A percentile compares a stretch with the other conserved stretches of the same genome.
These are phyloP conservation scores for Cetraspora pellucida DNA, from an alignment of 192 early-diverging fungal species.

Conservation along the genomic window DNA sequence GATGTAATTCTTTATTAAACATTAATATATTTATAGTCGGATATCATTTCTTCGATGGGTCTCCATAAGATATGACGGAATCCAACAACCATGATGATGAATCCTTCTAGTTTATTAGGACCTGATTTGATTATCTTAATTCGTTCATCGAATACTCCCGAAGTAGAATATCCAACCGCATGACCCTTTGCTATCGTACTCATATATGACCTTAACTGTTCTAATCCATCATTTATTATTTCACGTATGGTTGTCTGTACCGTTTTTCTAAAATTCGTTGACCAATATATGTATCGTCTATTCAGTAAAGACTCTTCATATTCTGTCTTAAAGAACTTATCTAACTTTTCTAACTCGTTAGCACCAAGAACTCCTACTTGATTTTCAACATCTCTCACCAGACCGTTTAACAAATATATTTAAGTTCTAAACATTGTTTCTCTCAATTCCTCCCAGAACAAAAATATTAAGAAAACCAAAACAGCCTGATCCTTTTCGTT, in stretches of 20 bases:
- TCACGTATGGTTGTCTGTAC: background rate
- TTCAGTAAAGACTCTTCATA: background rate
- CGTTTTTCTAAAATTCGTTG: background rate
- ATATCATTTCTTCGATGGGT: background rate
- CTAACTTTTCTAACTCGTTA: background rate
- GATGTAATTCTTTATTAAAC: background rate
- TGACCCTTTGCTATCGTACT: background rate
- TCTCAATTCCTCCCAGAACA: background rate
- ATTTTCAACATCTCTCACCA: background rate
- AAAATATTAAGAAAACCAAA: slow-evolving; percentile 39
- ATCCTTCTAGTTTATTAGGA: background rate
- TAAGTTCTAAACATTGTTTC: slow-evolving; percentile 19
- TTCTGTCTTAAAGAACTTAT: background rate
- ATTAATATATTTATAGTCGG: background rate
- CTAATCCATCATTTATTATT: background rate
- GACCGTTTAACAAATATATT: slow-evolving; percentile 7
- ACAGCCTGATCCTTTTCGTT: slow-evolving; percentile 35
- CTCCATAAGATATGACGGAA: background rate
- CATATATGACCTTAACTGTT: background rate
- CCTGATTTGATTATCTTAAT: background rate
- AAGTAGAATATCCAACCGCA: background rate
- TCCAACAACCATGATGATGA: background rate
- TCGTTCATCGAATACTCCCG: background rate
- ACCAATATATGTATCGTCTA: background rate
- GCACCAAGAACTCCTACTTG: background rate